Conservation (phyloP, 2,329 filamentous ascomycete species). For the Diaporthe ilicicola region DNA sequence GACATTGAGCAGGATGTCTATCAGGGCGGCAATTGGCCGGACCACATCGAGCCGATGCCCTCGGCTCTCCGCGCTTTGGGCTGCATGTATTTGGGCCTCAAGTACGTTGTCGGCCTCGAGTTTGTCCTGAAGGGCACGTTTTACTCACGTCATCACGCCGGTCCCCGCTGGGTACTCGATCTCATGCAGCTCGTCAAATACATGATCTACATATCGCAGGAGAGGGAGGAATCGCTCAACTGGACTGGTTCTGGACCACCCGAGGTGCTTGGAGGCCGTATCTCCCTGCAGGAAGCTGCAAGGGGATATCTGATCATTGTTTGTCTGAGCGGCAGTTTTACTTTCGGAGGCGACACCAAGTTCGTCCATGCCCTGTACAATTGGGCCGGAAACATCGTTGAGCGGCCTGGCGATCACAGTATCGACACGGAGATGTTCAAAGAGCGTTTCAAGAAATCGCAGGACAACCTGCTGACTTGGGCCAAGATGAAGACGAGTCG, state of each 20-base stretch:
- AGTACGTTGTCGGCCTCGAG: slow-evolving; percentile 37
- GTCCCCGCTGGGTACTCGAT: slow-evolving; percentile 40
- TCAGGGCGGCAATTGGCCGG: slow-evolving; percentile 38
- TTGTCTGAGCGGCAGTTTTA: slow-evolving; percentile 30
- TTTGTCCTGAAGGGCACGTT: slow-evolving; percentile 40
- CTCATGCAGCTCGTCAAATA: slow-evolving; percentile 37
- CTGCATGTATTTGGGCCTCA: slow-evolving; percentile 36
- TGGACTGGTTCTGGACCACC: slow-evolving; percentile 25
- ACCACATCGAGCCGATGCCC: slow-evolving; percentile 42
- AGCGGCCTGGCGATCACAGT: slow-evolving; percentile 22
- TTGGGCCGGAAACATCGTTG: slow-evolving; percentile 33
- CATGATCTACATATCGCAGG: slow-evolving; percentile 32
- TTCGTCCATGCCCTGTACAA: slow-evolving; percentile 37
- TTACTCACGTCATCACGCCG: slow-evolving; percentile 31
- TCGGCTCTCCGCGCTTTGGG: slow-evolving; percentile 37
- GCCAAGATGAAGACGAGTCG: slow-evolving; percentile 34
- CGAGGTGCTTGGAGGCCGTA: slow-evolving; percentile 29
- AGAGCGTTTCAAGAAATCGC: slow-evolving; percentile 36
- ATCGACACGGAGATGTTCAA: slow-evolving; percentile 36
- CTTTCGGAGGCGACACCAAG: slow-evolving; percentile 37
- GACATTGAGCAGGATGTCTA: slow-evolving; percentile 33
- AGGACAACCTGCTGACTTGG: slow-evolving; percentile 40
- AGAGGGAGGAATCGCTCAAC: slow-evolving; percentile 30
- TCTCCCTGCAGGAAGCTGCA: slow-evolving; percentile 35
- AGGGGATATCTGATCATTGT: slow-evolving; percentile 38